A percentile compares a stretch with the other conserved stretches of the same genome.
phyloP scores from a whole-genome alignment of 108 stramenopile species.

The Skeletonema potamos region DNA sequence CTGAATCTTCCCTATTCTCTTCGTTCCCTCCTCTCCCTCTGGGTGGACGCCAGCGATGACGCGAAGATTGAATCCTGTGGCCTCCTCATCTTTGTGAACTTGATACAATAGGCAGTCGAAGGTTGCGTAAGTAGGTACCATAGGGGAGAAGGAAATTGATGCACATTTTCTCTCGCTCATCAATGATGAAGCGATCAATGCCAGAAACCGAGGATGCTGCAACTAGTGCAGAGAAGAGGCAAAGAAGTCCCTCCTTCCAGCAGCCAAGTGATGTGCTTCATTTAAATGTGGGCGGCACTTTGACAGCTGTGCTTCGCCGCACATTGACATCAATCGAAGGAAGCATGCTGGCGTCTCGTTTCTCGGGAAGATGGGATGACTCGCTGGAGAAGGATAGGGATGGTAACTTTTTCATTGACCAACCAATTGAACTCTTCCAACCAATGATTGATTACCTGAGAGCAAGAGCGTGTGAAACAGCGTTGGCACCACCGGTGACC shows the following conservation, averaged over 20 bases:
- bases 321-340: conserved; percentile 59
- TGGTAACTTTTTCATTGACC: conserved; percentile 70
- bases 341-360: conserved; percentile 64
- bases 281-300: conserved; percentile 64
- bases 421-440: conserved; percentile 45
- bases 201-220: background rate
- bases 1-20: background rate
- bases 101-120: no score
- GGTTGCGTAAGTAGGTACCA: no score
- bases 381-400: conserved; percentile 54
- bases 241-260: background rate
- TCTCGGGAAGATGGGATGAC: conserved; percentile 68
- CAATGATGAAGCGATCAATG: background rate
- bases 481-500: conserved; percentile 38
- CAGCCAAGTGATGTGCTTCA: conserved; percentile 51
- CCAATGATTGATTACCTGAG: conserved; percentile 57
- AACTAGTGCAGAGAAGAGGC: background rate
- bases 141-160: background rate
- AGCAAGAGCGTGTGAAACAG: conserved; percentile 36
- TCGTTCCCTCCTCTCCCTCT: background rate
- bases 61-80: no score
- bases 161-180: background rate
- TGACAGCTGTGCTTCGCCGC: conserved; percentile 50
- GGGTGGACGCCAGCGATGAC: no score
- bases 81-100: no score